A percentile compares a stretch with the other conserved stretches of the same genome.
Conservation (phyloP, 495 filamentous ascomycete genomes). For the Parachaetomium inaequale region DNA sequence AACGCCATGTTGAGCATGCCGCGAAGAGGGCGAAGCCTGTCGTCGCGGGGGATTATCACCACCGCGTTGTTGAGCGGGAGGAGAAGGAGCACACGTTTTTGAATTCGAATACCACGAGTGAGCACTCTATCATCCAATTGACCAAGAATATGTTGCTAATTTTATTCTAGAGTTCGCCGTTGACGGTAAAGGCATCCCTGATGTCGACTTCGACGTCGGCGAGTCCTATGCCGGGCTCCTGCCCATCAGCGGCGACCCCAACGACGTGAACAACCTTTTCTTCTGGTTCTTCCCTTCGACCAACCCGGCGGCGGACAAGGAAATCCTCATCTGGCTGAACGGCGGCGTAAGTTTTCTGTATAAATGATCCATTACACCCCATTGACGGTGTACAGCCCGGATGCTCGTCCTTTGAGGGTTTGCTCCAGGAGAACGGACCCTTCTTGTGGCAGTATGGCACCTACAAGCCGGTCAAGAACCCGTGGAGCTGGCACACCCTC, state of each 20-base stretch:
- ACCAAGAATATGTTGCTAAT: not conserved
- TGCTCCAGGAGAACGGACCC: constrained; percentile 74
- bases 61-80: not conserved
- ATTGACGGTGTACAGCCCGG: constrained; percentile 43
- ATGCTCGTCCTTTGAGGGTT: constrained; percentile 64
- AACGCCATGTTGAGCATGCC: constrained; percentile 26
- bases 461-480: constrained; percentile 59
- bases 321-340: constrained; percentile 72
- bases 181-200: constrained; percentile 63
- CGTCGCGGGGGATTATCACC: not conserved
- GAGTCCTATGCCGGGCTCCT: constrained; percentile 72
- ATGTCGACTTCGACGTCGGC: constrained; percentile 71
- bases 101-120: constrained; percentile 38
- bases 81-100: constrained; percentile 28
- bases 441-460: constrained; percentile 72
- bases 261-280: constrained; percentile 57
- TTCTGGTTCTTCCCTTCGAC: constrained; percentile 75
- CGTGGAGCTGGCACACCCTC: constrained; percentile 67
- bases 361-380: too few relatives aligned
- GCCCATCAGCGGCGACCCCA: constrained; percentile 54
- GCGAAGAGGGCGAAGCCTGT: constrained; percentile 23
- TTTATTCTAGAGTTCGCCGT: constrained; percentile 55
- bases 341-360: constrained; percentile 49
- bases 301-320: constrained; percentile 54
- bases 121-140: not conserved